Percentiles rank a stretch among this genome's conserved stretches.
Conservation (phyloP, 768 basidiomycete genomes). For the Naganishia vaughanmartiniae region DNA sequence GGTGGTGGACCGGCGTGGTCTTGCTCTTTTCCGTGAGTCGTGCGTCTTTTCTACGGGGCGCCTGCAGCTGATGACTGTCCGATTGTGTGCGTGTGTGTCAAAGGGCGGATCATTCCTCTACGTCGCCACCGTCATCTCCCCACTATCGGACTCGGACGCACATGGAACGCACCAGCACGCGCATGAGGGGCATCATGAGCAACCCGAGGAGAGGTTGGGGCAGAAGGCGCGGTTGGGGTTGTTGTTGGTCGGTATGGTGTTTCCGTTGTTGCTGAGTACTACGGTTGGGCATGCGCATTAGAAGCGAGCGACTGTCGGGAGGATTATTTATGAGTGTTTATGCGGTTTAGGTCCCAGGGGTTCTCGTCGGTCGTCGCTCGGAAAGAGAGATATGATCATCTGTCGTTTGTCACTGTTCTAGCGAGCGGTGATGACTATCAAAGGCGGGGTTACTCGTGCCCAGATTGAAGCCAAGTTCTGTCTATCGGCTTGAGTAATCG, state of each 20-base stretch:
- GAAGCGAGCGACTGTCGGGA: background rate
- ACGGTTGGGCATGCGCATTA: slow-evolving; percentile 62
- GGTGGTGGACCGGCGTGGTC: slow-evolving; percentile 69
- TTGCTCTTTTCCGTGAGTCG: slow-evolving; percentile 75
- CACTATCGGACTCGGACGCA: no score
- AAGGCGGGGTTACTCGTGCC: no score
- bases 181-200: slow-evolving; percentile 48
- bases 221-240: slow-evolving; percentile 58
- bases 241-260: slow-evolving; percentile 67
- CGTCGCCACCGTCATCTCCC: slow-evolving; percentile 86
- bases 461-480: no score
- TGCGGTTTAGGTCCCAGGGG: no score
- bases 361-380: no score
- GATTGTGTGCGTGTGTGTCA: background rate
- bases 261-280: slow-evolving; percentile 64
- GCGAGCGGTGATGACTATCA: no score
- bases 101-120: slow-evolving; percentile 93
- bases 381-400: no score
- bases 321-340: no score
- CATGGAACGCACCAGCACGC: slow-evolving; percentile 53
- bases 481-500: no score
- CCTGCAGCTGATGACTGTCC: background rate
- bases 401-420: no score
- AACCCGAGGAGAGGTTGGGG: slow-evolving; percentile 55
- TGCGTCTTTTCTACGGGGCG: background rate